Percentiles rank a stretch among this genome's conserved stretches.
Conservation (phyloP, 1,284 basidiomycete species). For the Trametes sp. region DNA sequence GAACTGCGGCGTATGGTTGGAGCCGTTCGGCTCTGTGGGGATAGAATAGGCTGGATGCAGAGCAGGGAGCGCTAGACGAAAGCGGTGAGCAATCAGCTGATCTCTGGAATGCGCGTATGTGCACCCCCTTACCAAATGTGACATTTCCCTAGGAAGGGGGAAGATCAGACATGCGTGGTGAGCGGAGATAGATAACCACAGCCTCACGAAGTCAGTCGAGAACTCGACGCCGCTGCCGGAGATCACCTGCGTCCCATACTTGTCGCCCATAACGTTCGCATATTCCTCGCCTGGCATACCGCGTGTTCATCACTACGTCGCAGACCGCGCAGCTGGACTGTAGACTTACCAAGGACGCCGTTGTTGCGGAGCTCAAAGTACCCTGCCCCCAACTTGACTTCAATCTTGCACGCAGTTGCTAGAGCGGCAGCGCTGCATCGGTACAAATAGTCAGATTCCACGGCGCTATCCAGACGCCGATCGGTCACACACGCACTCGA, state of each 20-base stretch:
- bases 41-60: slow-evolving; percentile 49
- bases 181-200: neutral
- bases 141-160: slow-evolving; percentile 61
- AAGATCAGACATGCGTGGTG: neutral
- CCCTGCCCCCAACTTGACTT: slow-evolving; percentile 49
- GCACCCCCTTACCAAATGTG: slow-evolving; percentile 53
- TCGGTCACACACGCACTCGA: slow-evolving; percentile 59
- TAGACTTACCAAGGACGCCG: slow-evolving; percentile 55
- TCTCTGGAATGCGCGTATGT: slow-evolving; percentile 16
- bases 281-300: slow-evolving; percentile 58
- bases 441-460: neutral
- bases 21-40: slow-evolving; percentile 61
- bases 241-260: slow-evolving; percentile 58
- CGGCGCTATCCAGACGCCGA: neutral
- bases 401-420: slow-evolving; percentile 73
- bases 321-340: neutral
- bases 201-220: slow-evolving; percentile 77
- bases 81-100: neutral
- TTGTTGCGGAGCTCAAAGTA: slow-evolving; percentile 75
- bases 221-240: slow-evolving; percentile 64
- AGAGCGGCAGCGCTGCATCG: slow-evolving; percentile 66
- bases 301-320: neutral
- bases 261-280: slow-evolving; percentile 56
- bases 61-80: slow-evolving; percentile 30
- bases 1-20: slow-evolving; percentile 72